Evolutionary conservation across 2,329 filamentous ascomycete genomes (phyloP).

Genomic region (Dactylellina parvicollis): DNA sequence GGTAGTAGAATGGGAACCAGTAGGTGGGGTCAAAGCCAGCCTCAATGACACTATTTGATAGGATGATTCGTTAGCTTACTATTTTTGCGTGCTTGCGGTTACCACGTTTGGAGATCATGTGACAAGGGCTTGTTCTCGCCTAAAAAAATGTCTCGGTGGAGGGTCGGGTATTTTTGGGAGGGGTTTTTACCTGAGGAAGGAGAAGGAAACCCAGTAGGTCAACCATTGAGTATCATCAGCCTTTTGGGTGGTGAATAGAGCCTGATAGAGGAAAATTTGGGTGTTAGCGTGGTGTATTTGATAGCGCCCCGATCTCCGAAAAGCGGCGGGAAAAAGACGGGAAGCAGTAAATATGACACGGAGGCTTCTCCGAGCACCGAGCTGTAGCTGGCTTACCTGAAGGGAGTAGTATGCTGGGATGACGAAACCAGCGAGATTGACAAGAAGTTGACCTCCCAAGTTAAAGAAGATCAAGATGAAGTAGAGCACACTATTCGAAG

Average conservation of each 20-base stretch:
- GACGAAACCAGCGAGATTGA: conserved; percentile 84
- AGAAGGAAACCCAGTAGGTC: conserved; percentile 86
- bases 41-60: conserved; percentile 72
- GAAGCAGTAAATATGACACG: background rate
- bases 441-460: conserved; percentile 85
- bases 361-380: too few species aligned
- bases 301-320: conserved; percentile 2
- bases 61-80: conserved; percentile 42
- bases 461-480: conserved; percentile 94
- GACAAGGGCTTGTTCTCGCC: conserved; percentile 49
- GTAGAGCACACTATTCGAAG: conserved; percentile 71
- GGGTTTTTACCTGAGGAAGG: conserved; percentile 68
- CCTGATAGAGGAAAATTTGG: conserved; percentile 61
- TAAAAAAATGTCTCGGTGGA: conserved; percentile 31
- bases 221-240: conserved; percentile 80
- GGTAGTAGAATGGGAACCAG: conserved; percentile 99
- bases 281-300: conserved; percentile 23
- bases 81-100: background rate
- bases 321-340: background rate
- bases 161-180: background rate
- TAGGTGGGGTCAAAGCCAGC: conserved; percentile 85
- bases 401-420: conserved; percentile 87
- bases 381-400: conserved; percentile 55
- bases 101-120: conserved; percentile 41
- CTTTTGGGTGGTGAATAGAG: conserved; percentile 77